A percentile compares a stretch with the other conserved stretches of the same genome.
phyloP scores from a whole-genome alignment of 2,329 filamentous ascomycete genomes.

The Scedosporium aurantiacum region DNA sequence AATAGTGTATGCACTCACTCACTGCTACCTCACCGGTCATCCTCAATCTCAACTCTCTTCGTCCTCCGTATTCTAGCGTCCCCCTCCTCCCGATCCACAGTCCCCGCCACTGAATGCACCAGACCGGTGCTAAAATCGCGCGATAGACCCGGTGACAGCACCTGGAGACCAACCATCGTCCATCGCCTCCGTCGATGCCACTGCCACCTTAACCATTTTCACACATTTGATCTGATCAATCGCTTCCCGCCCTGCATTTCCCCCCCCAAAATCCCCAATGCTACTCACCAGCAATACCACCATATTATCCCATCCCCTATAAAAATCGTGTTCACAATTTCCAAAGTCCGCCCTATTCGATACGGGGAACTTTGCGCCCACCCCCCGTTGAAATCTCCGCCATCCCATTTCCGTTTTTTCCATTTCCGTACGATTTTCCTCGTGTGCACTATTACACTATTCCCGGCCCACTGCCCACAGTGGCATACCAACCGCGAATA shows the following conservation, averaged over 20 bases:
- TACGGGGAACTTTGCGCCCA: background rate
- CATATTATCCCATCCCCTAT: background rate
- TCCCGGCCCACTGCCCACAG: slow-evolving; percentile 10
- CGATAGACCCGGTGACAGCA: background rate
- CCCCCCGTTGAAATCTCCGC: background rate
- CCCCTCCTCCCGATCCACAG: background rate
- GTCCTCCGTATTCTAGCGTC: background rate
- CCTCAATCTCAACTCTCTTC: background rate
- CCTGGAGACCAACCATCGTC: background rate
- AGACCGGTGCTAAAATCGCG: background rate
- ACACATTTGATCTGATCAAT: background rate
- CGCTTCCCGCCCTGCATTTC: background rate
- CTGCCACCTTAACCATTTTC: background rate
- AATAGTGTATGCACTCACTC: no score
- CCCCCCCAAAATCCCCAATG: background rate
- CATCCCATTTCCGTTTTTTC: background rate
- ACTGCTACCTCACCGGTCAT: background rate
- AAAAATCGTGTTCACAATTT: background rate
- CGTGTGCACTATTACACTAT: slow-evolving; percentile 8
- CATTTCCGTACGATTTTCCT: background rate
- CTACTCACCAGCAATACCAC: background rate
- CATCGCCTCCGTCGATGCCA: background rate
- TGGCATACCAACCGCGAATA: slow-evolving; percentile 4
- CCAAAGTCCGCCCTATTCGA: background rate
- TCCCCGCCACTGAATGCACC: background rate